phyloP scores from a whole-genome alignment of 805 yeast genomes.

The Starmerella vaccinii region DNA sequence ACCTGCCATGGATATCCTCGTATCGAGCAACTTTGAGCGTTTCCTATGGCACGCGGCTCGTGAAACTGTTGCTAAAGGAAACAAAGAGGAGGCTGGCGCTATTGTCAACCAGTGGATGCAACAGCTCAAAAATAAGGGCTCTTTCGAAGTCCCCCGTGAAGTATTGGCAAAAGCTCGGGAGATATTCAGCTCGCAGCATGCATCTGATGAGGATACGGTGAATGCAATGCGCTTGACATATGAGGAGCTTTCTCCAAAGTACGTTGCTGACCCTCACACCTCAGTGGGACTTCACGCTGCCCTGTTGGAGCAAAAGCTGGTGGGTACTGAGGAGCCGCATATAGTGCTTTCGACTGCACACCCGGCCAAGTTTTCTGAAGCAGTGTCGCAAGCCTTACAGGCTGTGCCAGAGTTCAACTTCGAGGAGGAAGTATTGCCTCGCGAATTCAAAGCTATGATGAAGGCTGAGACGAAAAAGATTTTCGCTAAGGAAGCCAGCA shows the following conservation, averaged over 20 bases:
- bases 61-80: constrained; percentile 45
- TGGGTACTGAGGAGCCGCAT: constrained; percentile 33
- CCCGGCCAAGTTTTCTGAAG: constrained; percentile 97
- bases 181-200: constrained; percentile 70
- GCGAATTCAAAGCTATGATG: constrained; percentile 64
- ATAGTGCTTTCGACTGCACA: constrained; percentile 93
- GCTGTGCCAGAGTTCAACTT: constrained; percentile 67
- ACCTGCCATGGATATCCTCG: constrained; percentile 97
- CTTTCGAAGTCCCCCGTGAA: constrained; percentile 56
- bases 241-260: constrained; percentile 45
- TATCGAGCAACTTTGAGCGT: constrained; percentile 93
- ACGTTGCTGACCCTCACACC: constrained; percentile 91
- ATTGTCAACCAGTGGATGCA: constrained; percentile 66
- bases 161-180: constrained; percentile 56
- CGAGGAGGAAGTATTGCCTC: constrained; percentile 81
- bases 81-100: constrained; percentile 61
- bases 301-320: constrained; percentile 41
- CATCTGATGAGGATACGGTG: constrained; percentile 68
- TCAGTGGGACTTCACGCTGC: constrained; percentile 88
- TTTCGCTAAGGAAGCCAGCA: constrained; percentile 31
- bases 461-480: constrained; percentile 66
- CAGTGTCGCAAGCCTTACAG: constrained; percentile 71
- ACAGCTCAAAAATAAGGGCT: constrained; percentile 63
- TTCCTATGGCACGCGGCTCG: constrained; percentile 87
- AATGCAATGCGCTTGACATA: constrained; percentile 66